Evolutionary conservation across 345 rosid genomes (phyloP), one percentile per base, ranked within the genome.

Genomic region (Citrus mangshanensis): DNA sequence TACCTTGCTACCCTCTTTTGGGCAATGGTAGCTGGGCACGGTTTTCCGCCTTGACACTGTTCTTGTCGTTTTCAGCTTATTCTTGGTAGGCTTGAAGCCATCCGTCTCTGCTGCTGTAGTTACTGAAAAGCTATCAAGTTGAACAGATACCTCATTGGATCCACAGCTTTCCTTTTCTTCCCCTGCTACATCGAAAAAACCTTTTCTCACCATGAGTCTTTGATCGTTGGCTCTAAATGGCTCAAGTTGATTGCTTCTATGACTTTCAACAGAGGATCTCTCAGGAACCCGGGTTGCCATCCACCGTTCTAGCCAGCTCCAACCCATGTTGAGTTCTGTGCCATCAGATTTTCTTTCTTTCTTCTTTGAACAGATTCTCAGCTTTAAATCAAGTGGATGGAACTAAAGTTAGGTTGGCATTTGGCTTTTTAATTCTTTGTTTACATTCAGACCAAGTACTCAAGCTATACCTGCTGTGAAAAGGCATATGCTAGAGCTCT

Each of bases 251-350:
- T 81, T 85, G 74, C 73, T 81, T 10, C 64, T 19, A n/a, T 21
- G 74, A 25, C 74, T 83, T 77, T 87, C 89, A 19, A 64, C 74
- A 0, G 74, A 66, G 55, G 87, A 77, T 81, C 59, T 82, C 54
- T 89, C 98, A 19, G 90, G 88, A 73, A 87, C 75, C 22, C 95
- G 92, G 59, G 97, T 91, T 73, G 98, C 97, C 97, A 92, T 90
- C 98, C 94, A 91, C 21, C 95, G 85, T 81, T 95, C 97, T 60
- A 91, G 93, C 97, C 96, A 91, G 83, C 86, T 91, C 96, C 93
- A 92, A 64, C 95, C 89, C 80, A 86, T 85, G 85, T 86, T 86
- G 34, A 88, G 74, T 25, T 90, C 92, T 19, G 79, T 71, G 2
- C 73, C 88, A 9, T 80, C 84, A 7, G 87, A 55, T 78, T 74